Percentiles rank a stretch among this genome's conserved stretches.
These are phyloP conservation scores for Blastocladiella britannica DNA, from an alignment of 192 early-diverging fungal species.

Conservation along the genomic window DNA sequence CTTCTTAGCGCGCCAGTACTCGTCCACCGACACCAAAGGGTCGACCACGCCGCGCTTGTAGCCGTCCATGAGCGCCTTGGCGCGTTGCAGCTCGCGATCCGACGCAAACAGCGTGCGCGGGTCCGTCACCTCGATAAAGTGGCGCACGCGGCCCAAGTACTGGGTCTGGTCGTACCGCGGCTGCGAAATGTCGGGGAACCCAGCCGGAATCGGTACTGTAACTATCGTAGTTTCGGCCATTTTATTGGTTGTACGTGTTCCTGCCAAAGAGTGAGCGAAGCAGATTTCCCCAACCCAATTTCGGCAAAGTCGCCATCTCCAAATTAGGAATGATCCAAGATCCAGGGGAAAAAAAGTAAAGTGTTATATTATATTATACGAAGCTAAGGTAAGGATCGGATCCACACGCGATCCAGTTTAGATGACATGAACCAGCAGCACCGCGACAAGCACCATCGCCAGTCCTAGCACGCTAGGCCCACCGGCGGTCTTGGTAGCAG, in stretches of 20 bases:
- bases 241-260: constrained; percentile 2
- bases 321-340: no score
- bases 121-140: constrained; percentile 55
- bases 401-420: no score
- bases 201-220: neutral
- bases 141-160: constrained; percentile 48
- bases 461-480: no score
- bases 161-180: constrained; percentile 41
- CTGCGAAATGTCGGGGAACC: constrained; percentile 1
- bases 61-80: constrained; percentile 34
- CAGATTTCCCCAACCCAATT: no score
- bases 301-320: no score
- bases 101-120: constrained; percentile 46
- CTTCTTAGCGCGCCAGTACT: constrained; percentile 52
- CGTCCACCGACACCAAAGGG: constrained; percentile 15
- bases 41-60: constrained; percentile 28
- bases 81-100: constrained; percentile 26
- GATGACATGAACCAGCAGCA: no score
- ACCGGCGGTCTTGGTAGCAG: no score
- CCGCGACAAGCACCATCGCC: no score
- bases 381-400: no score
- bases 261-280: neutral
- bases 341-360: no score
- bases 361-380: no score
- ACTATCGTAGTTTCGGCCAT: constrained; percentile 26